Base-by-base conservation (phyloP, 257 asterid genomes). In the Vinca minor region DNA sequence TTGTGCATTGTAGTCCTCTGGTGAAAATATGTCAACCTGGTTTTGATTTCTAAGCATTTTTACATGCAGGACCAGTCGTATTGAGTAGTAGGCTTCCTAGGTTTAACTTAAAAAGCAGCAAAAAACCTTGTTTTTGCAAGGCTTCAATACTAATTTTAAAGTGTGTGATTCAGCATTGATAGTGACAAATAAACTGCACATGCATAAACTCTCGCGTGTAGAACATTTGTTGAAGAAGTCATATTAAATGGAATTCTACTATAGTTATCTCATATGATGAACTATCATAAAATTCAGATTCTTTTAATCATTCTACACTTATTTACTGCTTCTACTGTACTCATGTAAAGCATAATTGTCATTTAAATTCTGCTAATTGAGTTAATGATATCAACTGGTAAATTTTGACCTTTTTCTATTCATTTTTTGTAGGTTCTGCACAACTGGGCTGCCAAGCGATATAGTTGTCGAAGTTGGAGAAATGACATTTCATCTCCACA, bases 401-500 rank as follows among this genome's bases (percentile, higher is more conserved):
- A 36, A 46, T 12, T 18, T 44, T 63, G 31, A 34, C 49, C 46
- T 48, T 59, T 72, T 12, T 44, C 47, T 44, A 62, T 60, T 44
- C 49, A 23, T 2, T 34, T 20, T 52, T 59, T 66, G 63, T 60
- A 92, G 98, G 98, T 89, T 88, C 74, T 89, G 96, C 87, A 83
- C 96, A 4, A 82, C 91, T 49, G 98, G 98, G 63, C 95, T 92
- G 62, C 98, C 98, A 28, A 92, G 96, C 64, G 98, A 92, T 81
- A 74, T 92, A 13, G 79, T 84, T 68, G 96, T 92, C 21, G 93
- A 87, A 79, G 96, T 92, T 81, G 98, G 81, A 70, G 96, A 87
- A 70, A 88, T 89, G 95, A 79, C 98, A n/a, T 92, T 92, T 78
- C 96, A 89, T 79, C 96, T 92, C 63, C 98, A 92, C 85, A 92